Conservation (phyloP, 192 early-diverging fungal genomes). For the Backusella luteola region DNA sequence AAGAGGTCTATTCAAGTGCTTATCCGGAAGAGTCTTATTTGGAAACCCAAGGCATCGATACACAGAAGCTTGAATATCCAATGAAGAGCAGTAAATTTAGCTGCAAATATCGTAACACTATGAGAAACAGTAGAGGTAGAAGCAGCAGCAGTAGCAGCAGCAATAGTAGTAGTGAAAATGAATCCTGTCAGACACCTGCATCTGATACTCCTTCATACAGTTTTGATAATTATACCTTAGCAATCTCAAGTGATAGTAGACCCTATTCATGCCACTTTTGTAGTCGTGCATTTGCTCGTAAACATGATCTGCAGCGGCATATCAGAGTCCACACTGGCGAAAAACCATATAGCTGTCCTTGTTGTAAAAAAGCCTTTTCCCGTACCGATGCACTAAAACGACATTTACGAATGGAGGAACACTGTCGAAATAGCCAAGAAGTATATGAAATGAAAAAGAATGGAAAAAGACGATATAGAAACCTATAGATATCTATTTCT, state of each 20-base stretch:
- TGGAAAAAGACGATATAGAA: constrained; percentile 1
- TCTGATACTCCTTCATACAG: constrained; percentile 5
- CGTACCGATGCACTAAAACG: constrained; percentile 15
- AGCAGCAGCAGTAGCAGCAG: not conserved
- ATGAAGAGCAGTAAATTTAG: not conserved
- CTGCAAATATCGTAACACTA: not conserved
- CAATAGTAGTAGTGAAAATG: not conserved
- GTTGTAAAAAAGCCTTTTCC: constrained; percentile 13
- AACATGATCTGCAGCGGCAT: constrained; percentile 16
- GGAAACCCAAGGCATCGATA: not conserved
- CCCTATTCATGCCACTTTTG: constrained; percentile 8
- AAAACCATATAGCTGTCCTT: constrained; percentile 21
- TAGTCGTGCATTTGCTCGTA: constrained; percentile 7
- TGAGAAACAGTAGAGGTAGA: not conserved
- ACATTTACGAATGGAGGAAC: constrained; percentile 4
- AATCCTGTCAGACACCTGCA: constrained; percentile 6
- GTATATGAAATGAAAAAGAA: constrained; percentile 4
- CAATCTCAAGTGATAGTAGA: not conserved
- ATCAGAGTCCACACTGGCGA: constrained; percentile 10
- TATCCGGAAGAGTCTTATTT: not conserved
- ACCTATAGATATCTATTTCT: not conserved
- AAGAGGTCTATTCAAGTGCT: not conserved
- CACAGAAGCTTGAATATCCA: not conserved
- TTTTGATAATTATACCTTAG: constrained; percentile 8
- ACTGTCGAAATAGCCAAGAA: constrained; percentile 1